phyloP scores from a whole-genome alignment of 139 green algal species.

The Eudorina sp. region DNA sequence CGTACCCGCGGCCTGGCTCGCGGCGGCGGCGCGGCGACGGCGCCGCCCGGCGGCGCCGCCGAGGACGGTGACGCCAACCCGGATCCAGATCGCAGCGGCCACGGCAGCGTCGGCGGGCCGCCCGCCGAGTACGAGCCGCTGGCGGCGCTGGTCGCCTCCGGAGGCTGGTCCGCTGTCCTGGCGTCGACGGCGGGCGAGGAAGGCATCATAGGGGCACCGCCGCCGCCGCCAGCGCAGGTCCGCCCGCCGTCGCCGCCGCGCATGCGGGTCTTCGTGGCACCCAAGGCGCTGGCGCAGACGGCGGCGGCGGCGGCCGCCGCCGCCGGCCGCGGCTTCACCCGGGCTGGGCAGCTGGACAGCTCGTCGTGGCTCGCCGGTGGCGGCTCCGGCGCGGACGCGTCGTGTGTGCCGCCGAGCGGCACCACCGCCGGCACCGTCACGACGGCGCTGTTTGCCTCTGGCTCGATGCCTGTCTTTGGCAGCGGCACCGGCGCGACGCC shows the following conservation, averaged over 20 bases:
- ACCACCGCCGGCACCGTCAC: not conserved
- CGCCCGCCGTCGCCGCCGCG: not conserved
- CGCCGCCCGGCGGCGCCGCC: not conserved
- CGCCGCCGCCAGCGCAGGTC: not conserved
- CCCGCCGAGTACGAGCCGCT: not conserved
- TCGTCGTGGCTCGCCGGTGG: not conserved
- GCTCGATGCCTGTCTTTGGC: not conserved
- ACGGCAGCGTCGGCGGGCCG: slow-evolving; percentile 5
- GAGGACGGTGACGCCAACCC: not conserved
- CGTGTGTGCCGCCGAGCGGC: not conserved
- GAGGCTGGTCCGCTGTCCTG: not conserved
- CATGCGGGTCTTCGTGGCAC: slow-evolving; percentile 18
- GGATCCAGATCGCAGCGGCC: not conserved
- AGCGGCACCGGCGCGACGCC: not conserved
- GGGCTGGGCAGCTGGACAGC: not conserved
- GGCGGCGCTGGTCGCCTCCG: not conserved
- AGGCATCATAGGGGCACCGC: too few relatives aligned
- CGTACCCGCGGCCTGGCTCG: not conserved
- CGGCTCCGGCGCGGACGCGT: slow-evolving; percentile 6
- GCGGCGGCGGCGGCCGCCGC: not conserved
- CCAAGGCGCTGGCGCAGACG: slow-evolving; percentile 6
- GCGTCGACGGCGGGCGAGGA: too few relatives aligned
- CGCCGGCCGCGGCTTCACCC: not conserved
- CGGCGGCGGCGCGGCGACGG: not conserved
- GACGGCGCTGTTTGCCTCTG: not conserved